Evolutionary conservation across 2,329 filamentous ascomycete species (phyloP), one percentile per base, ranked within the genome.

Genomic region (Fusarium sp.): DNA sequence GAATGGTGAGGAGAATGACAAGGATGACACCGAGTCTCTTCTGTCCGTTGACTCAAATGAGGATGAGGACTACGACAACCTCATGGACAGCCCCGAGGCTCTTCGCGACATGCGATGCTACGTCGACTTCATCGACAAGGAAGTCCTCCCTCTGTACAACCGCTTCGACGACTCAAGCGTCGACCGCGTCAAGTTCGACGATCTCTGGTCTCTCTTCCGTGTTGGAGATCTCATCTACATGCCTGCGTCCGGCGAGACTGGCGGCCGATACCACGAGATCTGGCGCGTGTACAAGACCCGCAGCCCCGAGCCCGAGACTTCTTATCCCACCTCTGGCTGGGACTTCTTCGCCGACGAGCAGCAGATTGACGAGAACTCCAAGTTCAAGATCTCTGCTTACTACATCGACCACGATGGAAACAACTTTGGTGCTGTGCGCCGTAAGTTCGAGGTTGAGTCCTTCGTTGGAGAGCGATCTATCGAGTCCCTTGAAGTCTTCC

Each of bases 371-470:
- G 72, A 77, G 24, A 76, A 78, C 55, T 72, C 72, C 22, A 75
- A 69, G 22, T 82, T 82, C 62, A 76, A 69, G 38, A 76, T 82
- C 43, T 79, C 75, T 3, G 78, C 79, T 11, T 83, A 83, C 62
- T 82, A 83, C 67, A 80, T 84, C 40, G 82, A 84, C 49, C 79
- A 82, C 60, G 80, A 83, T 16, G 82, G 82, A 1, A 77, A 72
- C 15, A 66, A 72, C 11, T 83, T 78, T 47, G 81, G 81, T 1
- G 78, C 81, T 0, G 80, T 83, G 18, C 77, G 75, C 9, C 78
- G 79, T 55, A 76, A 73, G 38, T 82, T 84, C 34, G 73, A 76
- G 43, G 78, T 84, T 18, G 65, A 78, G 40, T 73, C 74, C 0
- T 84, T 81, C 52, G 70, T 75, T 0, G 82, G 82, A 46, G 80